Conservation (phyloP, 2,329 filamentous ascomycete species). For the Colletotrichum australisinense region DNA sequence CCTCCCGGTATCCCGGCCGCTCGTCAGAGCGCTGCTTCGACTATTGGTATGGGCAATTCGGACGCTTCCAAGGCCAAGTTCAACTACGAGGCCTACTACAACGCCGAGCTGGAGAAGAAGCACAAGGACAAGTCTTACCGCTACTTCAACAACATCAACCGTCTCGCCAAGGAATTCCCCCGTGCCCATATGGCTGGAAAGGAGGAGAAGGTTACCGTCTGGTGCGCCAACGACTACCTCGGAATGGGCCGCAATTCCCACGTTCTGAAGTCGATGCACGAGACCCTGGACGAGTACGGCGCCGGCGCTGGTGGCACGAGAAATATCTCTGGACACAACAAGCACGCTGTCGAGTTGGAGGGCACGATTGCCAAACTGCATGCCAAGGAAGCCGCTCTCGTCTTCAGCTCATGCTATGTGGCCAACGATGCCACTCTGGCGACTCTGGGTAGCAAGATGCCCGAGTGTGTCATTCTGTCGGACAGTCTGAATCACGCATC, state of each 20-base stretch:
- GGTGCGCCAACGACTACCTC: constrained; percentile 99
- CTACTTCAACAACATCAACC: constrained; percentile 99
- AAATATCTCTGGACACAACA: constrained; percentile 98
- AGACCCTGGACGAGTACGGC: constrained; percentile 93
- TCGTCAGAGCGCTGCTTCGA: constrained; percentile 42
- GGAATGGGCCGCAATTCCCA: constrained; percentile 94
- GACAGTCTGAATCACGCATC: constrained; percentile 98
- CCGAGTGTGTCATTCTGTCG: constrained; percentile 96
- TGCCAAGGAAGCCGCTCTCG: constrained; percentile 89
- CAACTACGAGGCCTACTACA: constrained; percentile 92
- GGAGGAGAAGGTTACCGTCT: constrained; percentile 92
- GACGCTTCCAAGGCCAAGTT: constrained; percentile 68
- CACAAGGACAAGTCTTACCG: constrained; percentile 99
- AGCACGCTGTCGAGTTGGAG: constrained; percentile 90
- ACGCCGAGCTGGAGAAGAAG: constrained; percentile 93
- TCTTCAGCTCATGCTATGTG: constrained; percentile 98
- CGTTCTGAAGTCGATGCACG: constrained; percentile 92
- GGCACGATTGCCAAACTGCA: constrained; percentile 86
- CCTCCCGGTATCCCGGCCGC: constrained; percentile 45
- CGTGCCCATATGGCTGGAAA: constrained; percentile 88
- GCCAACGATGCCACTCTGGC: constrained; percentile 97
- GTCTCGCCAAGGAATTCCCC: constrained; percentile 94
- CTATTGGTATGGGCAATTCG: constrained; percentile 36
- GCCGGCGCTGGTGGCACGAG: constrained; percentile 94
- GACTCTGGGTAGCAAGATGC: constrained; percentile 95